Evolutionary conservation across 805 yeast genomes (phyloP).

Genomic region (Starmera dryadoides): DNA sequence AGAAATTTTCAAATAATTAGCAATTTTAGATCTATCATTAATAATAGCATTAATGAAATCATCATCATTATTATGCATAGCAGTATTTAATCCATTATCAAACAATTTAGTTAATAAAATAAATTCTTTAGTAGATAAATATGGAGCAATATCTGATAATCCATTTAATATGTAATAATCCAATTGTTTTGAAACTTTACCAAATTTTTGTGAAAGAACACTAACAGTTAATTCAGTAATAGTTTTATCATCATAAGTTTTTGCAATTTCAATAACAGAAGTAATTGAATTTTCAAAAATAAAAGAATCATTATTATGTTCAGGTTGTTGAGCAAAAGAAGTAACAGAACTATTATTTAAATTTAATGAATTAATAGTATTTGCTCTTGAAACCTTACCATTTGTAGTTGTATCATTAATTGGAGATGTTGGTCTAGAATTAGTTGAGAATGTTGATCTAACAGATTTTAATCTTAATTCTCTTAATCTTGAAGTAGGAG

Average conservation of each 20-base stretch:
- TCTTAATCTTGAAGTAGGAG: conserved; percentile 25
- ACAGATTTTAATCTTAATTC: conserved; percentile 26
- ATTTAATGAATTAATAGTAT: conserved; percentile 10
- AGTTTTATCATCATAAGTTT: conserved; percentile 58
- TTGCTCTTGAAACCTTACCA: conserved; percentile 1
- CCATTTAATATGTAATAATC: conserved; percentile 55
- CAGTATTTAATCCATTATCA: conserved; percentile 39
- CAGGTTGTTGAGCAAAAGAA: not conserved
- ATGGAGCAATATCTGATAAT: conserved; percentile 53
- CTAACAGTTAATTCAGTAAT: conserved; percentile 75
- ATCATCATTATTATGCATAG: conserved; percentile 34
- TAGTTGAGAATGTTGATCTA: conserved; percentile 10
- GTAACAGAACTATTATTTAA: conserved; percentile 4
- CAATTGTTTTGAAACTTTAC: conserved; percentile 39
- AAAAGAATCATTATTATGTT: conserved; percentile 7
- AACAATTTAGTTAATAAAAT: conserved; percentile 51
- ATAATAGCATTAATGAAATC: conserved; percentile 32
- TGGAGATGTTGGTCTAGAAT: conserved; percentile 9
- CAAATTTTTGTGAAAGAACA: conserved; percentile 71
- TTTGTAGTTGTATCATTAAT: not conserved
- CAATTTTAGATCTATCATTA: conserved; percentile 42
- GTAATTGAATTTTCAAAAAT: conserved; percentile 61
- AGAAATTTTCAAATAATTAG: conserved; percentile 21
- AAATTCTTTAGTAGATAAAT: conserved; percentile 61
- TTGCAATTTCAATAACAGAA: conserved; percentile 60